phyloP scores from a whole-genome alignment of 2,329 filamentous ascomycete species.

The Knoxdaviesia proteae region DNA sequence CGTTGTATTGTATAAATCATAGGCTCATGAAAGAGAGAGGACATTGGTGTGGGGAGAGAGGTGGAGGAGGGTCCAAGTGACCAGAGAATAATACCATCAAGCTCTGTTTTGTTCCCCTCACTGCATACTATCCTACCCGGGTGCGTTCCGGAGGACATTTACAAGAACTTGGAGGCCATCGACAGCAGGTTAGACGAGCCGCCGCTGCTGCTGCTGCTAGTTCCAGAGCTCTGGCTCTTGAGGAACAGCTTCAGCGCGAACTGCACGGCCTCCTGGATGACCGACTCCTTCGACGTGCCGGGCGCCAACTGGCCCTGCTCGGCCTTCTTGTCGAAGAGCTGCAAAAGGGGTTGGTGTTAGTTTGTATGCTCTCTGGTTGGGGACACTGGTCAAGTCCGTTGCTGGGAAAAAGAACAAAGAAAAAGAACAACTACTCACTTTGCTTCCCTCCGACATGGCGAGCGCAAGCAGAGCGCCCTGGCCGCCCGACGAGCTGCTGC shows the following conservation, averaged over 20 bases:
- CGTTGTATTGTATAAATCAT: too few species aligned
- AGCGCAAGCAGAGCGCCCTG: slow-evolving; percentile 68
- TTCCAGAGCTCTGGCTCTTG: slow-evolving; percentile 37
- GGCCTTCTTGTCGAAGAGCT: slow-evolving; percentile 40
- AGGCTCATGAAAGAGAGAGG: too few species aligned
- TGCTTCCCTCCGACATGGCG: slow-evolving; percentile 73
- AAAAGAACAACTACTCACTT: slow-evolving; percentile 24
- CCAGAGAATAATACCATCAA: too few species aligned
- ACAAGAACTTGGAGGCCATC: slow-evolving; percentile 27
- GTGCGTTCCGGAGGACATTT: not conserved
- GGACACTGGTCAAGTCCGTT: too few species aligned
- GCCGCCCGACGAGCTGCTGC: slow-evolving; percentile 1
- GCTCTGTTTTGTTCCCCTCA: too few species aligned
- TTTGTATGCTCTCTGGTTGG: slow-evolving; percentile 1
- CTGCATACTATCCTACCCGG: too few species aligned
- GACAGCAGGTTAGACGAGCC: slow-evolving; percentile 26
- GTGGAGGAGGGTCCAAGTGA: too few species aligned
- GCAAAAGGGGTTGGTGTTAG: not conserved
- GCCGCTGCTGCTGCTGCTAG: slow-evolving; percentile 8
- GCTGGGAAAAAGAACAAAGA: not conserved
- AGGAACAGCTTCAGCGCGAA: slow-evolving; percentile 83
- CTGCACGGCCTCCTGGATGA: slow-evolving; percentile 59
- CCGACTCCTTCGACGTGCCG: slow-evolving; percentile 58
- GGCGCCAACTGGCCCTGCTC: slow-evolving; percentile 29
- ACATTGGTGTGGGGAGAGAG: too few species aligned